Evolutionary conservation across 495 filamentous ascomycete genomes (phyloP).

Genomic region (Hypoxylon fragiforme): DNA sequence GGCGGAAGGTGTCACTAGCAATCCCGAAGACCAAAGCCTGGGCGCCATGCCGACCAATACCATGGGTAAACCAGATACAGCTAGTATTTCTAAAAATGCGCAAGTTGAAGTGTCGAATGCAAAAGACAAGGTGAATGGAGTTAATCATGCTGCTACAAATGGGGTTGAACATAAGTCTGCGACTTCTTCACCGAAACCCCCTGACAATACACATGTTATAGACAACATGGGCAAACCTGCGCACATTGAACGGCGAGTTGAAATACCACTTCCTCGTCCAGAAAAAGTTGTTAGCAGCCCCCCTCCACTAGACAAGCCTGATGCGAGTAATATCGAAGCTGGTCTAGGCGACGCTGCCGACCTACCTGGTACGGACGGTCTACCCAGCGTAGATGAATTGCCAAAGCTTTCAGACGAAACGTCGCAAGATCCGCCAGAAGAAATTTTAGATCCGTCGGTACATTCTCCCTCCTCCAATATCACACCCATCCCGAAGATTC

Average conservation of each 20-base stretch:
- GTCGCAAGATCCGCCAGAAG: conserved; percentile 35
- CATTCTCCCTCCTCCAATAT: conserved; percentile 33
- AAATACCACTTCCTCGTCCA: conserved; percentile 33
- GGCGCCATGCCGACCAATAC: conserved; percentile 8
- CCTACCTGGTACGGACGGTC: conserved; percentile 21
- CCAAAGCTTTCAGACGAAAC: conserved; percentile 19
- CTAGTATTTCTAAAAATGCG: conserved; percentile 18
- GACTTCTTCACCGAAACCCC: neutral
- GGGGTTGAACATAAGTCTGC: neutral
- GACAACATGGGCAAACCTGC: conserved; percentile 37
- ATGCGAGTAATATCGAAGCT: conserved; percentile 13
- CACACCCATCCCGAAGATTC: conserved; percentile 36
- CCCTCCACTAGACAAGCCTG: conserved; percentile 1
- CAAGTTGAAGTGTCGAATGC: conserved; percentile 6
- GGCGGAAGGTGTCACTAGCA: conserved; percentile 18
- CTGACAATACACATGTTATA: conserved; percentile 9
- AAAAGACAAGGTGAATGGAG: neutral
- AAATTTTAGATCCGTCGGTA: conserved; percentile 34
- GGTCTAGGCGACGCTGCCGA: conserved; percentile 25
- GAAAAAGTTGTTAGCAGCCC: conserved; percentile 13
- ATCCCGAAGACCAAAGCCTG: neutral
- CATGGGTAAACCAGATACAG: conserved; percentile 23
- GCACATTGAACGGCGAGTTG: conserved; percentile 36
- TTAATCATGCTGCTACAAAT: neutral
- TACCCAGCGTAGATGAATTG: conserved; percentile 25